These are phyloP conservation scores for Fraxinus greggii DNA, from an alignment of 305 asterid genomes.

Conservation along the genomic window DNA sequence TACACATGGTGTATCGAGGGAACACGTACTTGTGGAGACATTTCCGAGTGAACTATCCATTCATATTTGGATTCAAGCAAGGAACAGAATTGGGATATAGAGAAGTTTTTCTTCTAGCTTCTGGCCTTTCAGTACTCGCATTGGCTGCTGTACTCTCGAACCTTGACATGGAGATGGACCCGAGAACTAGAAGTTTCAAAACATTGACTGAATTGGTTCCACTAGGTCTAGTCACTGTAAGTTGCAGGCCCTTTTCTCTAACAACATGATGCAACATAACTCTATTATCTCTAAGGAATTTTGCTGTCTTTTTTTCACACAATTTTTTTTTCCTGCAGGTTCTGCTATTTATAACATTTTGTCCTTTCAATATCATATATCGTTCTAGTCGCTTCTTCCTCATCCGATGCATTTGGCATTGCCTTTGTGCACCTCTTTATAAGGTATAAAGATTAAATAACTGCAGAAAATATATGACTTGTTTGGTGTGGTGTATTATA, in stretches of 20 bases:
- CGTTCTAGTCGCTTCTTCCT: conserved; percentile 79
- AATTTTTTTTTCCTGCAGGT: conserved; percentile 32
- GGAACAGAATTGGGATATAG: conserved; percentile 72
- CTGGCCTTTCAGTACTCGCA: conserved; percentile 67
- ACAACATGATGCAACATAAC: not conserved
- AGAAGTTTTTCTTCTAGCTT: conserved; percentile 70
- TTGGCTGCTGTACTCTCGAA: conserved; percentile 61
- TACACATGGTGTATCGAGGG: conserved; percentile 72
- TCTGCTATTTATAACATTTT: conserved; percentile 48
- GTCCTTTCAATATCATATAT: conserved; percentile 73
- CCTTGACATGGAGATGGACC: conserved; percentile 83
- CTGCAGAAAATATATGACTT: conserved; percentile 1
- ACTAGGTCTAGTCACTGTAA: conserved; percentile 53
- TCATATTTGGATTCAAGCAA: conserved; percentile 65
- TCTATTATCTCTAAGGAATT: not conserved
- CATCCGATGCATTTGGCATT: conserved; percentile 56
- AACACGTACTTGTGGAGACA: conserved; percentile 73
- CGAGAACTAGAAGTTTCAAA: conserved; percentile 33
- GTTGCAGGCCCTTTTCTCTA: conserved; percentile 21
- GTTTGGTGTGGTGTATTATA: not conserved
- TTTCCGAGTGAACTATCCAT: conserved; percentile 69
- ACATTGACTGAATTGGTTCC: conserved; percentile 69
- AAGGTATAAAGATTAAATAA: conserved; percentile 45
- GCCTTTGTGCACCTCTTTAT: conserved; percentile 77
- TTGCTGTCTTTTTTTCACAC: not conserved